A percentile compares a stretch with the other conserved stretches of the same genome.
Evolutionary conservation across 2,329 filamentous ascomycete species (phyloP).

Genomic region (Microsporum canis): DNA sequence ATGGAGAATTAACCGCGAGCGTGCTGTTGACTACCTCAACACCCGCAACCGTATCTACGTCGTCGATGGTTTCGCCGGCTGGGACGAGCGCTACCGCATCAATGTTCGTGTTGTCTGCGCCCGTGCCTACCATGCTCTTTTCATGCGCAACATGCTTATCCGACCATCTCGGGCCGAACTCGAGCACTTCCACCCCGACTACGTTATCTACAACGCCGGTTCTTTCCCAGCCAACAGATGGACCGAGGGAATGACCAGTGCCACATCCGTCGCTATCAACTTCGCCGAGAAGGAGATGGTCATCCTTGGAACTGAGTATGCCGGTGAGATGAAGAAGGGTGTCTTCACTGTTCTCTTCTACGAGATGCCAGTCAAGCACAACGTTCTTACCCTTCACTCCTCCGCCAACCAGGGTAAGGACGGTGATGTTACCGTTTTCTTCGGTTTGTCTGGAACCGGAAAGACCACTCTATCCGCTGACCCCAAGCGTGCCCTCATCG

Average conservation of each 20-base stretch:
- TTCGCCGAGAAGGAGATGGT: conserved; percentile 99
- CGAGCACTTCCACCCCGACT: conserved; percentile 96
- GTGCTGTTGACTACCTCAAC: conserved; percentile 98
- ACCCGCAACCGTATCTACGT: conserved; percentile 98
- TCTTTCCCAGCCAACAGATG: conserved; percentile 97
- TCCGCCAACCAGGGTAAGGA: conserved; percentile 93
- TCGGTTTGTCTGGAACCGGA: conserved; percentile 93
- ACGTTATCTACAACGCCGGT: conserved; percentile 99
- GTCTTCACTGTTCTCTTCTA: conserved; percentile 99
- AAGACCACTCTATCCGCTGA: conserved; percentile 98
- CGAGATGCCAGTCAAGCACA: conserved; percentile 99
- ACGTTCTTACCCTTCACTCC: conserved; percentile 94
- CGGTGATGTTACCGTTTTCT: conserved; percentile 97
- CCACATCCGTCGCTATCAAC: conserved; percentile 96
- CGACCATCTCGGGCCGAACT: conserved; percentile 82
- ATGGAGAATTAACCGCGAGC: conserved; percentile 99
- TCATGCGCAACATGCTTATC: conserved; percentile 99
- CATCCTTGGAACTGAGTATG: conserved; percentile 97
- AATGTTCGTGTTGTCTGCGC: conserved; percentile 96
- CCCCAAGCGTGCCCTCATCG: conserved; percentile 89
- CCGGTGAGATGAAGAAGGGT: conserved; percentile 95
- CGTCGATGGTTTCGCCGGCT: conserved; percentile 91
- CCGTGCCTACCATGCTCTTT: conserved; percentile 96
- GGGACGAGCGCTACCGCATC: conserved; percentile 97
- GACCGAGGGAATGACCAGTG: conserved; percentile 97